Evolutionary conservation across 164 flowering plant species (phyloP), one percentile per base, ranked within the genome.

Genomic region (Dillenia suffruticosa): DNA sequence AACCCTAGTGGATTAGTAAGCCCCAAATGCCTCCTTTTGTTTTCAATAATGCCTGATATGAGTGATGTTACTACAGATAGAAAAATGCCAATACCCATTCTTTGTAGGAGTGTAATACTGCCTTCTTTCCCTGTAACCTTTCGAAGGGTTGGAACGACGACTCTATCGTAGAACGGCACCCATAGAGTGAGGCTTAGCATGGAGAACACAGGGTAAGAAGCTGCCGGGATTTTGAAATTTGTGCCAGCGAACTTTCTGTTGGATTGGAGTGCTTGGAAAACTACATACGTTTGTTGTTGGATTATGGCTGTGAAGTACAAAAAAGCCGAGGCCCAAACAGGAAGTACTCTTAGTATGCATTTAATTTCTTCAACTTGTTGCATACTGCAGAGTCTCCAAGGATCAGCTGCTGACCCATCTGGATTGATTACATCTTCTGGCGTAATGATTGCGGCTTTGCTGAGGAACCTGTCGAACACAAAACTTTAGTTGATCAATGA

Each of bases 21-120:
- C 7, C 65, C 78, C 0, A 50, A 9, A 14, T 51, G 32, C 26
- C 82, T 63, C 11, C 86, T 62, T 66, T 53, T 60, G 8, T 56
- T 22, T 49, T 82, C 86, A 0, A 77, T 46, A 1, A 78, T 10
- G 2, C 70, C 86, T 2, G 86, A 65, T 1, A 77, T 70, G 12
- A 77, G 50, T 82, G 74, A 74, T 1, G 77, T 22, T 0, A 68
- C 9, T 1, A 72, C 46, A 0, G 80, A 63, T 51, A 86, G 64
- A 0, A 77, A 54, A 0, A 79, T 65, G 11, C 96, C 97, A 3
- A 79, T 73, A 2, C 96, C 93, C 50, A 85, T 85, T 51, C 91
- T 68, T 54, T 88, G 89, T 49, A 90, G 85, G 1, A 80, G 74
- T 6, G 92, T 82, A 50, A 91, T 70, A 0, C 97, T 95, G 1